phyloP scores from a whole-genome alignment of 1,139 yeast species.

The Geotrichum bryndzae region DNA sequence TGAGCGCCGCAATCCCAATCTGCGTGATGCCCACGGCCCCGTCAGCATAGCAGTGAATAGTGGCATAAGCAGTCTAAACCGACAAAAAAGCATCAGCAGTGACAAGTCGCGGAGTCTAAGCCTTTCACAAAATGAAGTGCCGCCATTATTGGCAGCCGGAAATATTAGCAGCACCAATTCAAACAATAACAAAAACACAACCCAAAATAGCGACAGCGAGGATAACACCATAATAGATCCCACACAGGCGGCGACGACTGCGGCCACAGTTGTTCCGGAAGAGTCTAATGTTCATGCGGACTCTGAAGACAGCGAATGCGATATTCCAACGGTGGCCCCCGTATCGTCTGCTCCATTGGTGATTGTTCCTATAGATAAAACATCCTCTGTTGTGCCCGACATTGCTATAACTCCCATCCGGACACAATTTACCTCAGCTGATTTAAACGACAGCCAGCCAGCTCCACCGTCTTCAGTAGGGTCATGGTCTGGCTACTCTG shows the following conservation, averaged over 20 bases:
- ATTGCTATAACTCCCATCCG: neutral
- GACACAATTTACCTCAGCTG: neutral
- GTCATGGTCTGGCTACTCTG: neutral
- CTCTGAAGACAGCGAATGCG: neutral
- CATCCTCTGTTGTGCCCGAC: neutral
- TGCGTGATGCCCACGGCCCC: neutral
- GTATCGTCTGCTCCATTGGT: neutral
- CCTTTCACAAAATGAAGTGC: neutral
- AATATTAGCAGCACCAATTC: neutral
- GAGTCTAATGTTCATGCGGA: neutral
- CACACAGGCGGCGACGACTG: neutral
- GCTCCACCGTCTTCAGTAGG: neutral
- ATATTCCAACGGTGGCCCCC: neutral
- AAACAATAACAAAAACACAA: neutral
- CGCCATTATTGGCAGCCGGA: neutral
- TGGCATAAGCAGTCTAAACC: neutral
- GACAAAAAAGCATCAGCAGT: neutral
- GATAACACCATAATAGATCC: neutral
- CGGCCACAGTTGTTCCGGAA: neutral
- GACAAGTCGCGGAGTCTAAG: neutral
- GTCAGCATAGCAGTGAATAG: neutral
- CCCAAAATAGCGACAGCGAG: neutral
- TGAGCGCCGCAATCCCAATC: conserved; percentile 49
- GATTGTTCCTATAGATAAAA: neutral
- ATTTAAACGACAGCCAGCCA: neutral